Conservation (phyloP, 2,329 filamentous ascomycete species). For the Trichoderma arundinaceum region DNA sequence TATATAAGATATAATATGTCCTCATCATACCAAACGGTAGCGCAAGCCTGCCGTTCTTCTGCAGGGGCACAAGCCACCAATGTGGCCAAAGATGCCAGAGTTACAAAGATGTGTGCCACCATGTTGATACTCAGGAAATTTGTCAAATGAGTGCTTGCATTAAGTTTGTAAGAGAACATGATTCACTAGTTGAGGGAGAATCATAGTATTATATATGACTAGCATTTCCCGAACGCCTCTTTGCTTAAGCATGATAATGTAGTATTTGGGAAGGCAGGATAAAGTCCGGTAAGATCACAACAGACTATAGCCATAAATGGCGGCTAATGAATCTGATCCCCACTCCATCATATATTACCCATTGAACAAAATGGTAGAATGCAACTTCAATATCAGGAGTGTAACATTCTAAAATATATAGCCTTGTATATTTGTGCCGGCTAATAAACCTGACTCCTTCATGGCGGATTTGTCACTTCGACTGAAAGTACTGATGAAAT, state of each 20-base stretch:
- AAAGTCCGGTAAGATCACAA: slow-evolving; percentile 1
- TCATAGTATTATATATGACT: not conserved
- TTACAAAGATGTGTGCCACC: slow-evolving; percentile 3
- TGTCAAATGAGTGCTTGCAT: not conserved
- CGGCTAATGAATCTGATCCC: slow-evolving; percentile 22
- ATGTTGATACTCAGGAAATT: not conserved
- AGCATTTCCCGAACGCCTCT: too few species aligned
- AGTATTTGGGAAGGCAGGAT: slow-evolving; percentile 15
- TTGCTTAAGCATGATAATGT: not conserved
- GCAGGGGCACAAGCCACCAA: slow-evolving; percentile 13
- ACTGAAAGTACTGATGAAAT: too few species aligned
- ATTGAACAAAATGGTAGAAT: slow-evolving; percentile 20
- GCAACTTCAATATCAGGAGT: not conserved
- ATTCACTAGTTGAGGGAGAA: not conserved
- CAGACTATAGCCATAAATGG: slow-evolving; percentile 21
- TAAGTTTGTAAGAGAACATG: not conserved
- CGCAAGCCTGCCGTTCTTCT: slow-evolving; percentile 18
- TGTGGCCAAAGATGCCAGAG: slow-evolving; percentile 20
- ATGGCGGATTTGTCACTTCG: too few species aligned
- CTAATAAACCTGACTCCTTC: not conserved
- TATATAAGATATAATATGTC: not conserved
- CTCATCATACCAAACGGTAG: not conserved
- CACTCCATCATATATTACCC: slow-evolving; percentile 12
- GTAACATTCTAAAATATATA: not conserved
- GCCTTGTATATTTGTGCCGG: not conserved